Evolutionary conservation across 768 basidiomycete species (phyloP), one percentile per base, ranked within the genome.

Genomic region (Floccularia luteovirens): DNA sequence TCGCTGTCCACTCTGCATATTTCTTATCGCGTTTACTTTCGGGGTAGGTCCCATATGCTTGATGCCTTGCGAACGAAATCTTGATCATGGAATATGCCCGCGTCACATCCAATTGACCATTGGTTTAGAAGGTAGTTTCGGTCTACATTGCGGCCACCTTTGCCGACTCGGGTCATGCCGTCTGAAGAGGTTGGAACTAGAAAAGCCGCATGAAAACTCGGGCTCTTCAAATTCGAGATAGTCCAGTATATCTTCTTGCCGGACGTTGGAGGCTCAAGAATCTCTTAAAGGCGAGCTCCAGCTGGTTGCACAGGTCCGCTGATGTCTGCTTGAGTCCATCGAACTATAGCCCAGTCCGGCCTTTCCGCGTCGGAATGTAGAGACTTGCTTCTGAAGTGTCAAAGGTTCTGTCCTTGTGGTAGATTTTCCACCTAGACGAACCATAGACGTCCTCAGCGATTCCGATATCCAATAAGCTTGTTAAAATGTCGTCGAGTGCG

Each of bases 401-500:
- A 83, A 55, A 0, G 60, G 54, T 28, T 68, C 69, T 0, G 78
- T 78, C 0, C 60, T 47, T 0, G 58, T 0, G 3, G 71, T 75
- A 0, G 71, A 69, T 44, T 82, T 81, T 7, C 81, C 70, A 4
- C 73, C 73, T 0, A 85, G 58, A 0, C 82, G 71, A 23, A 82
- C 72, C 38, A 86, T 73, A n/a, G 22, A 55, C 62, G 0, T 31
- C 7, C 0, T 44, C 31, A 1, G 73, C 68, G 2, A 86, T 81
- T 0, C 77, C 80, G 22, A 77, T 76, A 14, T 67, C 63, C 2
- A 84, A 51, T 2, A 86, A 67, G 39, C 78, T 74, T 17, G 75
- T 72, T 3, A 86, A 63, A 40, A 86, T 79, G 37, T 82, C 75
- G 44, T 85, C 82, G 0, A 86, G 68, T 0, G 83, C 82, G 32